phyloP scores from a whole-genome alignment of 441 rosid species.

The Rhodomyrtus psidioides region DNA sequence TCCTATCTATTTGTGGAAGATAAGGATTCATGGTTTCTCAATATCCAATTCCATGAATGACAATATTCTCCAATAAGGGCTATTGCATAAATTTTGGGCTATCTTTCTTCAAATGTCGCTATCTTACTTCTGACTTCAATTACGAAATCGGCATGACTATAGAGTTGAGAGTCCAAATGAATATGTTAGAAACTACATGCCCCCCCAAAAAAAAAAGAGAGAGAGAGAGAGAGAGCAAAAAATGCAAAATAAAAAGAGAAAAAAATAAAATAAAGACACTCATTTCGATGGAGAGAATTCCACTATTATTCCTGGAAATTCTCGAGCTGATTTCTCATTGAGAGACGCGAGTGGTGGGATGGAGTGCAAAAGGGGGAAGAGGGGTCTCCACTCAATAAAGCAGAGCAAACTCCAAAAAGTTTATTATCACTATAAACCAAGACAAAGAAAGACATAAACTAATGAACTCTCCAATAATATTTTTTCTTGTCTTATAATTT shows the following conservation, averaged over 20 bases:
- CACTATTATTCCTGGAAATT: background rate
- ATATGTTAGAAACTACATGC: background rate
- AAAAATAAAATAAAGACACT: background rate
- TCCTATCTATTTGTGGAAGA: background rate
- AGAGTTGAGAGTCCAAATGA: too few relatives aligned
- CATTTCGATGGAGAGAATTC: background rate
- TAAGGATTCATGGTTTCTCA: background rate
- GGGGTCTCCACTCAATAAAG: background rate
- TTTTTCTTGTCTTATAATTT: background rate
- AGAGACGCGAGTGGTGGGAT: background rate
- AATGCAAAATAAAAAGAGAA: rapidly evolving
- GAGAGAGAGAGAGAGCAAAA: too few relatives aligned
- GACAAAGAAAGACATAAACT: background rate
- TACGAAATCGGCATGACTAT: too few relatives aligned
- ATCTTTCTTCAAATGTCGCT: too few relatives aligned
- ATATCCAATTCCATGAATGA: background rate
- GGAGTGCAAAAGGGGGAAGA: background rate
- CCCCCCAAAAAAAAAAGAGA: background rate
- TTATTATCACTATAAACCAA: background rate
- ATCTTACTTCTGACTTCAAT: too few relatives aligned
- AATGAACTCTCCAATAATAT: background rate
- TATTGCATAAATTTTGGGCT: too few relatives aligned
- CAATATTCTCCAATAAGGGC: background rate
- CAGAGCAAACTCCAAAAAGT: background rate
- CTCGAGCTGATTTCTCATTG: background rate